phyloP scores from a whole-genome alignment of 495 filamentous ascomycete genomes.

The Corynascus novoguineensis region DNA sequence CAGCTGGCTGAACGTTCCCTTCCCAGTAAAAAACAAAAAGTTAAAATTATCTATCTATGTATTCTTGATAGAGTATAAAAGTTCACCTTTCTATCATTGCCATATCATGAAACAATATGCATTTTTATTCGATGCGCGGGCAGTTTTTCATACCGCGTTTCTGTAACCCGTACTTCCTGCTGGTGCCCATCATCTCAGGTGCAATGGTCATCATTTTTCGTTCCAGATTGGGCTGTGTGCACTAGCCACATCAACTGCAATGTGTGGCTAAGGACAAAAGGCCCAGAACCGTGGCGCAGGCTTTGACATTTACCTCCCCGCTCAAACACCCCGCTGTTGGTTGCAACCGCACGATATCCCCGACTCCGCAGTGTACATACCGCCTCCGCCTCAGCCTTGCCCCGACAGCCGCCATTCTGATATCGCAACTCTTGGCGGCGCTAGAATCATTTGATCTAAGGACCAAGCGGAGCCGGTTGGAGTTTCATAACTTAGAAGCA shows the following conservation, averaged over 20 bases:
- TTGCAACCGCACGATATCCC: background rate
- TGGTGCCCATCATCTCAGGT: too few relatives aligned
- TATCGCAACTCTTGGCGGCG: background rate
- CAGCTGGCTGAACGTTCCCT: background rate
- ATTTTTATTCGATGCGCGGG: too few relatives aligned
- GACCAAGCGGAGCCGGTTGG: background rate
- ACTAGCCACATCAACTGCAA: background rate
- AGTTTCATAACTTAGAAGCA: background rate
- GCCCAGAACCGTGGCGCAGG: background rate
- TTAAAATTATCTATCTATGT: background rate
- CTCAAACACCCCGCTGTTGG: background rate
- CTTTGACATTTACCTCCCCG: too few relatives aligned
- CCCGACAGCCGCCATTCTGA: background rate
- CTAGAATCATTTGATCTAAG: background rate
- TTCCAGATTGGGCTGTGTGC: too few relatives aligned
- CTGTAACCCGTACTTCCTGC: too few relatives aligned
- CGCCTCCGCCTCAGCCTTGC: slow-evolving; percentile 13
- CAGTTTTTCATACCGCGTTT: too few relatives aligned
- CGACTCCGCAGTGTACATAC: background rate
- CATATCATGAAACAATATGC: too few relatives aligned
- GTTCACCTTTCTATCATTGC: too few relatives aligned
- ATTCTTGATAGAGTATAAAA: background rate
- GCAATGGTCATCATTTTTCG: too few relatives aligned
- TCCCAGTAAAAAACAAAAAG: background rate
- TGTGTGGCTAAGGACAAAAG: background rate